Evolutionary conservation across 169 alveolate species (phyloP), one percentile per base, ranked within the genome.

Genomic region (Cyclospora cayetanensis): DNA sequence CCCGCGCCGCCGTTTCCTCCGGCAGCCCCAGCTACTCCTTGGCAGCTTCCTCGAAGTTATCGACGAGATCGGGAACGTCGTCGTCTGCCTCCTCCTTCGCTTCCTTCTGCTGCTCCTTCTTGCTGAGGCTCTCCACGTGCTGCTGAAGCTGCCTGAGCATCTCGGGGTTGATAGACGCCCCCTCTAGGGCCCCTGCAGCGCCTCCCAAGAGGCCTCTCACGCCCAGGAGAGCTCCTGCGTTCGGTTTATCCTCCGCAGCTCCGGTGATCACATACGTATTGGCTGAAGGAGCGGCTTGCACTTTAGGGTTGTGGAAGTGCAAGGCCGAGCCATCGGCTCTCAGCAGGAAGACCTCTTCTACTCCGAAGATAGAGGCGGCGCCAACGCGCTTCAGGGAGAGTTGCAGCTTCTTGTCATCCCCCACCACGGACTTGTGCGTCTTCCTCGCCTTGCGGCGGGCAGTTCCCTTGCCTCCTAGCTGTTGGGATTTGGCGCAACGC

Each of bases 401-500:
- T 95, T 97, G 98, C 34, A 98, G 95, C 90, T 97, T 97, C 95
- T 97, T 97, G 93, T 97, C 99, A 90, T 98, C 99, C 20, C 97
- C 97, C 35, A 93, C 96, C 55, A 93, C 90, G 22, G 96, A 94
- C 94, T 97, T 97, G 93, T 95, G 97, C 39, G 96, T 98, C 80
- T 95, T 96, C 96, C 97, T 97, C 91, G 96, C 95, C 97, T 97
- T 98, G 93, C 99, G 96, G 89, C 99, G 96, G 43, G 97, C 98
- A 52, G 99, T 96, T 15, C 99, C 99, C 90, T 98, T 98, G 50
- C 99, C 99, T 15, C 99, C 99, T 31, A 97, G 97, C 91, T 98
- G 98, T 37, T 97, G 95, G 91, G 97, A 95, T 22, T 93, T 97
- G 35, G 98, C 99, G 95, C 97, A 94, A 63, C 97, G 96, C 65